A percentile compares a stretch with the other conserved stretches of the same genome.
Evolutionary conservation across 1,139 yeast species (phyloP).

Genomic region (Taphrina communis): DNA sequence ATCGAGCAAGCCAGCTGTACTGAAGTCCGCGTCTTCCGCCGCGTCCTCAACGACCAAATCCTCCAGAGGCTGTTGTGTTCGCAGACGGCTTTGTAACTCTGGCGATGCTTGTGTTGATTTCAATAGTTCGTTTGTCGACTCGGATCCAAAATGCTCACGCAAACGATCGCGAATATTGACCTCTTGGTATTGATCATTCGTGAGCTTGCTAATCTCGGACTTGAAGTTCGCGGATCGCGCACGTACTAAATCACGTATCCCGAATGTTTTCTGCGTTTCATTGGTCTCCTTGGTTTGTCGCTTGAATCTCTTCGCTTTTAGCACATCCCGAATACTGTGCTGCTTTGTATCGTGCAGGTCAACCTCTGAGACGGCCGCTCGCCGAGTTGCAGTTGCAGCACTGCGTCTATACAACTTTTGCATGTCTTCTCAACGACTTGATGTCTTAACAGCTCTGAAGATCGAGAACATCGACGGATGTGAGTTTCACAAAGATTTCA

Average conservation of each 20-base stretch:
- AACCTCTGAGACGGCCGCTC: neutral
- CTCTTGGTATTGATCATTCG: slow-evolving; percentile 8
- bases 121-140: slow-evolving; percentile 5
- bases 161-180: neutral
- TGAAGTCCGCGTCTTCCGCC: slow-evolving; percentile 5
- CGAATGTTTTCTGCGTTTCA: neutral
- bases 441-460: neutral
- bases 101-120: slow-evolving; percentile 4
- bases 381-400: slow-evolving; percentile 7
- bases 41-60: neutral
- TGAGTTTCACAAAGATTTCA: no score
- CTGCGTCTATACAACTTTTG: slow-evolving; percentile 9
- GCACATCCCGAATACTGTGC: neutral
- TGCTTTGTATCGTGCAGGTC: neutral
- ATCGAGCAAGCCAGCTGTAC: neutral
- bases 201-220: slow-evolving; percentile 12
- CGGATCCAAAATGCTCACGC: slow-evolving; percentile 5
- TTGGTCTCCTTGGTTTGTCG: neutral
- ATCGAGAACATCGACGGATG: neutral
- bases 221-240: slow-evolving; percentile 16
- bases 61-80: neutral
- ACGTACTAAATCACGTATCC: slow-evolving; percentile 19
- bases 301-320: neutral
- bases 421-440: neutral
- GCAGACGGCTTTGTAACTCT: slow-evolving; percentile 1